Evolutionary conservation across 1,284 basidiomycete genomes (phyloP).

Genomic region (Schizophyllum amplum): DNA sequence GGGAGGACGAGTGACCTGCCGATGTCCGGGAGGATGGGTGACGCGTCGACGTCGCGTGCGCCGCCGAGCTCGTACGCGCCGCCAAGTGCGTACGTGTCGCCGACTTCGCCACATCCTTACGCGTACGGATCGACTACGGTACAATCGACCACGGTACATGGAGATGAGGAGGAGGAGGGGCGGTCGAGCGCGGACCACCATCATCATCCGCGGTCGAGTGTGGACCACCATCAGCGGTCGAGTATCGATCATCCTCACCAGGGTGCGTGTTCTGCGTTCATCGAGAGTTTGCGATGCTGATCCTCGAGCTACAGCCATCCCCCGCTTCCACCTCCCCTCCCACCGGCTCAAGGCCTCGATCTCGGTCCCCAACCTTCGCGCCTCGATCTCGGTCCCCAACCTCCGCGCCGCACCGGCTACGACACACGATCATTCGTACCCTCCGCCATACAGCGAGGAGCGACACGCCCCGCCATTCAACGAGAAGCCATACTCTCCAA

Average conservation of each 20-base stretch:
- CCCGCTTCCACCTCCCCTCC: conserved; percentile 1
- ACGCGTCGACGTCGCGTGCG: background rate
- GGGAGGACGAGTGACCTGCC: no score
- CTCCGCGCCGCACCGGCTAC: conserved; percentile 7
- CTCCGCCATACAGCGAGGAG: no score
- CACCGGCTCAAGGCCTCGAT: conserved; percentile 38
- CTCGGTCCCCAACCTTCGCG: conserved; percentile 56
- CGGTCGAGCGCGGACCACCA: background rate
- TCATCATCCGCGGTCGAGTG: background rate
- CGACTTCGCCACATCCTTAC: background rate
- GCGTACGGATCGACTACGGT: background rate
- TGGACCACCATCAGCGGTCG: no score
- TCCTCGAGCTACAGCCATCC: background rate
- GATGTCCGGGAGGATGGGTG: no score
- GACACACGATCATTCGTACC: conserved; percentile 7
- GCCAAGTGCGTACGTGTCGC: background rate
- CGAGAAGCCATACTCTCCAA: no score
- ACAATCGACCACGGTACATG: background rate
- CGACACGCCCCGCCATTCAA: no score
- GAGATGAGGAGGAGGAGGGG: background rate
- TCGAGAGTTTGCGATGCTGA: no score
- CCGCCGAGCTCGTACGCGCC: background rate
- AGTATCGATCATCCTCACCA: no score
- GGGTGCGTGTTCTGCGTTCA: no score
- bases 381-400: conserved; percentile 11